Percentiles rank a stretch among this genome's conserved stretches.
Evolutionary conservation across 257 asterid genomes (phyloP).

Genomic region (Solanum appendiculatum): DNA sequence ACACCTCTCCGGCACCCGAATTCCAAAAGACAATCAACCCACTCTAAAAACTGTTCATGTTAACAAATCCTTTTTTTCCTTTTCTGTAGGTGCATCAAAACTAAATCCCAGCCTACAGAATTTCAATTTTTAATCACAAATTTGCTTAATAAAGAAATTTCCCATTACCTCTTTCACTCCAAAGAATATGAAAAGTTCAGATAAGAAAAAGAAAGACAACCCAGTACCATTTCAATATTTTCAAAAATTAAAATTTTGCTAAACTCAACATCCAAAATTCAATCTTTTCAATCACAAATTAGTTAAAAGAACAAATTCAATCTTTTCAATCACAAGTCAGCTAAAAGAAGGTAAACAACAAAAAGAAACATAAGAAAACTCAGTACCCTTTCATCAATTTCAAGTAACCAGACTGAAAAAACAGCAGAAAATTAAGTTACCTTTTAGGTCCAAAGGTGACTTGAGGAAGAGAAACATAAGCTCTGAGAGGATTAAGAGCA

Average conservation of each 20-base stretch:
- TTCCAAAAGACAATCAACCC: neutral
- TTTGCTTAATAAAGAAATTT: neutral
- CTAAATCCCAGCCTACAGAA: neutral
- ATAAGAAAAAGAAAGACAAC: neutral
- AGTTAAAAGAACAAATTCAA: neutral
- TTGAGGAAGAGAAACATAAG: conserved; percentile 75
- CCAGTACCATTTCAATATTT: neutral
- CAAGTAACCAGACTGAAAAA: neutral
- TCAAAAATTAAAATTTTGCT: neutral
- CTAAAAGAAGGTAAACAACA: neutral
- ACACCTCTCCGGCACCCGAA: neutral
- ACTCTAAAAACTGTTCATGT: neutral
- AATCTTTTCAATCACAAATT: neutral
- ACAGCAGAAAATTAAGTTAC: conserved; percentile 9
- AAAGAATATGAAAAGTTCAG: neutral
- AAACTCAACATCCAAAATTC: neutral
- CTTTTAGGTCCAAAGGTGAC: conserved; percentile 80
- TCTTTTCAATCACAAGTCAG: neutral
- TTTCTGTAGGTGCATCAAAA: neutral
- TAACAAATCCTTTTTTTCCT: neutral
- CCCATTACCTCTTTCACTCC: neutral
- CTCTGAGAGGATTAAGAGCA: conserved; percentile 75
- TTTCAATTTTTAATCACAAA: neutral
- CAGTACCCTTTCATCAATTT: neutral
- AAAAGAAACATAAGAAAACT: neutral